Conservation (phyloP, 768 basidiomycete species). For the Lactarius hengduanensis region DNA sequence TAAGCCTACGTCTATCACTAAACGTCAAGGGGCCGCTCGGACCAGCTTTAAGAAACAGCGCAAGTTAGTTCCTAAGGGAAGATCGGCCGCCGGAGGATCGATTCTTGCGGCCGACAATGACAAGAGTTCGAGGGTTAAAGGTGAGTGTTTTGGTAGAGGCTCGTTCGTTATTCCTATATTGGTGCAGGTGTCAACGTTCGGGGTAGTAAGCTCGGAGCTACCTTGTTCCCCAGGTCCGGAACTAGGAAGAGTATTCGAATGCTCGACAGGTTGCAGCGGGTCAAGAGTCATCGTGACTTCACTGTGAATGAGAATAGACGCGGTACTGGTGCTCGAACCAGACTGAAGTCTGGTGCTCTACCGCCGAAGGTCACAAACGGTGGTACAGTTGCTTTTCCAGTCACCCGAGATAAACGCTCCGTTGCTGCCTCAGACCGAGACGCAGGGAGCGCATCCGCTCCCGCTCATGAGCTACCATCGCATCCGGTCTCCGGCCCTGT, state of each 20-base stretch:
- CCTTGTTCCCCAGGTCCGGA: too few relatives aligned
- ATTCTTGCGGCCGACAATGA: neutral
- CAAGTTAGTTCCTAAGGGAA: neutral
- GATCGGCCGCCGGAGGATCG: neutral
- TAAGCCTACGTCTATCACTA: neutral
- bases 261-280: neutral
- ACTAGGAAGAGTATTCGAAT: neutral
- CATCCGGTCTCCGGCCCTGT: neutral
- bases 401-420: neutral
- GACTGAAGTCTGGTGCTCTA: neutral
- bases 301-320: neutral
- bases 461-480: neutral
- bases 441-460: neutral
- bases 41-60: constrained; percentile 10
- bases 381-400: neutral
- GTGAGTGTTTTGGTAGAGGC: neutral
- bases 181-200: neutral
- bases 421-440: neutral
- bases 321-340: neutral
- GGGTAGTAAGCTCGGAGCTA: neutral
- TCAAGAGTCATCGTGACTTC: neutral
- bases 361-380: neutral
- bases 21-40: neutral
- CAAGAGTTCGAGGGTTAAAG: neutral
- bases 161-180: neutral